phyloP scores from a whole-genome alignment of 192 early-diverging fungal species.

The Gaertneriomyces semiglobifer region DNA sequence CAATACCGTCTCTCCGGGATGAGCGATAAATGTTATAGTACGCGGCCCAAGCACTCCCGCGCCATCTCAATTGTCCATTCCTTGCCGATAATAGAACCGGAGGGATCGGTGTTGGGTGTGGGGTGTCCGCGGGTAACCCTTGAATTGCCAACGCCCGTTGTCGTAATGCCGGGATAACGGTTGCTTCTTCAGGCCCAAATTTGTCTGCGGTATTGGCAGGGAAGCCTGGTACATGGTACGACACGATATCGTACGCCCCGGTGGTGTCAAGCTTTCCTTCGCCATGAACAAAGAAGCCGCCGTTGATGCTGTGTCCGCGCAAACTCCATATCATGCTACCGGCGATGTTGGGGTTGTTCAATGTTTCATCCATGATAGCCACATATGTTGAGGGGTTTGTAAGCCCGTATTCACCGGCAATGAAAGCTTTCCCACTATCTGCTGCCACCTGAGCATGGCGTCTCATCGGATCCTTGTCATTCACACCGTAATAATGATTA shows the following conservation, averaged over 20 bases:
- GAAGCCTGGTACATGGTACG: conserved; percentile 33
- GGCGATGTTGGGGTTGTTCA: conserved; percentile 9
- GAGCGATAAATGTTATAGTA: conserved; percentile 9
- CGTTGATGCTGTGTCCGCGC: conserved; percentile 13
- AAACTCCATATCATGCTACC: conserved; percentile 29
- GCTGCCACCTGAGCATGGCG: conserved; percentile 4
- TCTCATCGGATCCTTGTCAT: conserved; percentile 4
- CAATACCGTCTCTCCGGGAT: background rate
- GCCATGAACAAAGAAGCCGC: conserved; percentile 35
- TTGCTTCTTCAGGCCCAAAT: conserved; percentile 17
- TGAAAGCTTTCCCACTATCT: conserved; percentile 21
- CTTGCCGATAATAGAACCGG: conserved; percentile 15
- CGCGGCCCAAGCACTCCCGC: conserved; percentile 22
- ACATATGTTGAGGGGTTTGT: conserved; percentile 6
- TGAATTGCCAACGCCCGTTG: conserved; percentile 20
- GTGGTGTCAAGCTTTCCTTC: conserved; percentile 16
- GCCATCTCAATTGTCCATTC: conserved; percentile 6
- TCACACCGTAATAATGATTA: conserved; percentile 23
- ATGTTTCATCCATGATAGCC: conserved; percentile 9
- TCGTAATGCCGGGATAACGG: conserved; percentile 19
- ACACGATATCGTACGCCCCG: conserved; percentile 14
- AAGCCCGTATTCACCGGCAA: conserved; percentile 26
- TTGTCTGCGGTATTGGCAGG: conserved; percentile 18
- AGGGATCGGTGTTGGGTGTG: conserved; percentile 1
- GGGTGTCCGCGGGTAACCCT: conserved; percentile 2